Conservation (phyloP, 208 protist species). For the Eutreptiella sp. region DNA sequence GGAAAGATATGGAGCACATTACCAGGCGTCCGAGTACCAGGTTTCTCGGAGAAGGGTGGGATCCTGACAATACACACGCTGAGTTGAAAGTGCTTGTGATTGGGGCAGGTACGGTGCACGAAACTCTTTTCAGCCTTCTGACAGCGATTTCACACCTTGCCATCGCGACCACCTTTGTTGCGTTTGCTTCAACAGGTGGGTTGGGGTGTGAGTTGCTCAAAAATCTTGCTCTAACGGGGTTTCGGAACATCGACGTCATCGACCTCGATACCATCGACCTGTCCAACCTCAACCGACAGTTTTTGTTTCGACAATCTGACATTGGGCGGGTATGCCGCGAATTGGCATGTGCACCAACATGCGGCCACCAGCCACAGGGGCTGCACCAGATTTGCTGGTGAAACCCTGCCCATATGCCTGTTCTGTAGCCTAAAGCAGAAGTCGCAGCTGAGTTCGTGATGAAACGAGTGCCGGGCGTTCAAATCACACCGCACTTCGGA, state of each 20-base stretch:
- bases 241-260: conserved; percentile 78
- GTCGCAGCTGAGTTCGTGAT: conserved; percentile 80
- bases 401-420: background rate
- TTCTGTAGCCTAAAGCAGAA: conserved; percentile 59
- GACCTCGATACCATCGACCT: conserved; percentile 90
- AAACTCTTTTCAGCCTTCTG: no score
- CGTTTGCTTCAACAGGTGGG: no score
- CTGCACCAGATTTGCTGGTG: background rate
- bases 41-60: no score
- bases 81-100: no score
- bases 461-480: conserved; percentile 57
- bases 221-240: conserved; percentile 72
- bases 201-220: conserved; percentile 89
- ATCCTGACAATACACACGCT: no score
- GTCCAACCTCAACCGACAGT: conserved; percentile 88
- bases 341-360: background rate
- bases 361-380: background rate
- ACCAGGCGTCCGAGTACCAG: no score
- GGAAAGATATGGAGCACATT: no score
- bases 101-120: no score
- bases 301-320: conserved; percentile 61
- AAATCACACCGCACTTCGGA: conserved; percentile 76
- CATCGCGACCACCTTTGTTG: no score
- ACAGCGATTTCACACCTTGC: no score
- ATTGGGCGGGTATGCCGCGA: no score